These are phyloP conservation scores for Mallotus repandus DNA, from an alignment of 441 rosid species.

Conservation along the genomic window DNA sequence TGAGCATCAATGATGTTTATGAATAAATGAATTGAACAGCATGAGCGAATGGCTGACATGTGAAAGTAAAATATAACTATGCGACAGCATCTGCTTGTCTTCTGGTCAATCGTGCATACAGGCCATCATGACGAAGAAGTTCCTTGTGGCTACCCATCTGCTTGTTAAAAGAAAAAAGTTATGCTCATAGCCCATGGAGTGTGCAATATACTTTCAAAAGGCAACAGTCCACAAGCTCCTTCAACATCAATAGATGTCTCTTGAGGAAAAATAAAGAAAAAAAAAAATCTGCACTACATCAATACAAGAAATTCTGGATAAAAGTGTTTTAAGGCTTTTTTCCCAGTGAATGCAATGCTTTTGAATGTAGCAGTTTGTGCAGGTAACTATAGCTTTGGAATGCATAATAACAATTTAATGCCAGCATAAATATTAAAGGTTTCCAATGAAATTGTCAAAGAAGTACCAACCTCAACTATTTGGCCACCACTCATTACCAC, in stretches of 20 bases:
- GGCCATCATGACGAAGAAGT: slow-evolving; percentile 67
- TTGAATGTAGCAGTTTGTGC: not conserved
- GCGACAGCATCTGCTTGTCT: slow-evolving; percentile 85
- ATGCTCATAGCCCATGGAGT: not conserved
- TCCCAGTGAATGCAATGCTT: not conserved
- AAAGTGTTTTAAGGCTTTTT: not conserved
- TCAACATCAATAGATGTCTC: not conserved
- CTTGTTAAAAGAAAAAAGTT: slow-evolving; percentile 8
- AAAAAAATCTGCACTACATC: not conserved
- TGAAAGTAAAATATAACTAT: slow-evolving; percentile 30
- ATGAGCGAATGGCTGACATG: not conserved
- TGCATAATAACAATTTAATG: slow-evolving; percentile 6
- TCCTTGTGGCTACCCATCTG: slow-evolving; percentile 85
- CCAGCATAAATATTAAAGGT: not conserved
- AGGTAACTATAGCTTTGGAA: not conserved
- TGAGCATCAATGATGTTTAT: not conserved
- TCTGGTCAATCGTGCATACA: slow-evolving; percentile 75
- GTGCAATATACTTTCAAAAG: not conserved
- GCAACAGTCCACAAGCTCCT: not conserved
- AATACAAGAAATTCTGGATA: not conserved
- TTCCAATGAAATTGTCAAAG: not conserved
- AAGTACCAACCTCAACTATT: slow-evolving; percentile 63
- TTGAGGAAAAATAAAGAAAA: not conserved
- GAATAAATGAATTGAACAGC: not conserved
- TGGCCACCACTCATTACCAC: slow-evolving; percentile 83